phyloP scores from a whole-genome alignment of 1,139 yeast genomes.

The Blastobotrys persicus region DNA sequence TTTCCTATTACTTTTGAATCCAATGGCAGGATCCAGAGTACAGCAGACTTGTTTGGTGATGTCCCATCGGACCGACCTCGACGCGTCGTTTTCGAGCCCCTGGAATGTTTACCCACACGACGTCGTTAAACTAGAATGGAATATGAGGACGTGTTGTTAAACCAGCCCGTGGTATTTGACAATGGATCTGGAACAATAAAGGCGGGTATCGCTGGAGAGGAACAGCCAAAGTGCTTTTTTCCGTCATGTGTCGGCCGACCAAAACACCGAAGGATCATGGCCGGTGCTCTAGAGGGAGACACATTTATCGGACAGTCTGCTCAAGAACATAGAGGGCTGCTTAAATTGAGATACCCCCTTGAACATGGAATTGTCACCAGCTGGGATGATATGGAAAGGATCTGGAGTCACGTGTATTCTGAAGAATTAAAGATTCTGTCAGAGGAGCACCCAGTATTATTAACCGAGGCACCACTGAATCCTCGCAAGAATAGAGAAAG shows the following conservation, averaged over 20 bases:
- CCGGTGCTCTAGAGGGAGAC: slow-evolving; percentile 66
- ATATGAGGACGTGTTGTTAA: slow-evolving; percentile 43
- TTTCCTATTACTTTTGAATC: too few relatives aligned
- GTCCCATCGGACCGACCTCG: slow-evolving; percentile 6
- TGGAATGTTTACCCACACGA: background rate
- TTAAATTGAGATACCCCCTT: slow-evolving; percentile 68
- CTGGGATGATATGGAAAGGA: slow-evolving; percentile 82
- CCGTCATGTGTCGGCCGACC: slow-evolving; percentile 71
- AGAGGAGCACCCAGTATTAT: slow-evolving; percentile 83
- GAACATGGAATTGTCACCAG: slow-evolving; percentile 77
- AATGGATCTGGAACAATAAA: slow-evolving; percentile 89
- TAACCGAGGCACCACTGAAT: slow-evolving; percentile 89
- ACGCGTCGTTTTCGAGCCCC: background rate
- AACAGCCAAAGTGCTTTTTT: slow-evolving; percentile 61
- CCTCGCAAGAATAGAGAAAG: slow-evolving; percentile 67
- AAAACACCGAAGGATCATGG: slow-evolving; percentile 81
- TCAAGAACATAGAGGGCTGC: slow-evolving; percentile 70
- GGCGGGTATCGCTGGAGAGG: slow-evolving; percentile 94
- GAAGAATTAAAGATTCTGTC: slow-evolving; percentile 65
- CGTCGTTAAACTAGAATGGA: slow-evolving; percentile 29
- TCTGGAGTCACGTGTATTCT: slow-evolving; percentile 66
- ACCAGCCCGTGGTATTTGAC: slow-evolving; percentile 90
- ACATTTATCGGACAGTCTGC: slow-evolving; percentile 74
- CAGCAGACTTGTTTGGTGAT: background rate
- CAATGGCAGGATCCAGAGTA: too few relatives aligned